phyloP scores from a whole-genome alignment of 352 stramenopile species.

The Phytophthora pisi region DNA sequence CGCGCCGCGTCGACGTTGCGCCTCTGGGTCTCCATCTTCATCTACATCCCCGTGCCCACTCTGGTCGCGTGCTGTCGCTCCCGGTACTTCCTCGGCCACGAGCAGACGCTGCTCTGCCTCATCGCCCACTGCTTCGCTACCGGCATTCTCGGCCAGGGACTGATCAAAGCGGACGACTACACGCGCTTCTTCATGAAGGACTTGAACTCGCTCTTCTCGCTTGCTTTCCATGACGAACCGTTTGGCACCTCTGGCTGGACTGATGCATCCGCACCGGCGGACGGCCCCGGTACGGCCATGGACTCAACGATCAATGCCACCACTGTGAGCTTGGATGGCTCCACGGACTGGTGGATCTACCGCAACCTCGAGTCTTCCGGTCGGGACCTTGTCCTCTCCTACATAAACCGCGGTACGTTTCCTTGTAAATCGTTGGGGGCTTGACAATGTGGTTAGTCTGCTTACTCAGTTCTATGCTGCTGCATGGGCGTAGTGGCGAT shows the following conservation, averaged over 20 bases:
- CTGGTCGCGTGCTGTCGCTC: constrained; percentile 60
- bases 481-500: constrained; percentile 47
- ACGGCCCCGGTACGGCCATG: neutral
- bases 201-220: constrained; percentile 53
- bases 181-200: constrained; percentile 56
- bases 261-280: neutral
- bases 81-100: constrained; percentile 56
- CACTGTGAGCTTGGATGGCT: constrained; percentile 38
- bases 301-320: constrained; percentile 9
- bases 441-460: neutral
- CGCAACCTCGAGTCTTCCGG: constrained; percentile 58
- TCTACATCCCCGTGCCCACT: constrained; percentile 66
- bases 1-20: constrained; percentile 33
- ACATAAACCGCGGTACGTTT: constrained; percentile 53
- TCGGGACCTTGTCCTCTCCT: constrained; percentile 47
- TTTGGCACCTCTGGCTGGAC: neutral
- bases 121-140: constrained; percentile 77
- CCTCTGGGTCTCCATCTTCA: constrained; percentile 53
- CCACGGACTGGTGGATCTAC: constrained; percentile 65
- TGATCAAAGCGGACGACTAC: constrained; percentile 53
- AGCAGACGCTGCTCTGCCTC: constrained; percentile 63
- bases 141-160: constrained; percentile 50
- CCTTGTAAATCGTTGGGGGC: neutral
- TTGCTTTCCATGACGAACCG: constrained; percentile 29
- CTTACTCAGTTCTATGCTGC: neutral